Base-by-base conservation (phyloP, 73 alveolate genomes). In the Uronychia binucleata region DNA sequence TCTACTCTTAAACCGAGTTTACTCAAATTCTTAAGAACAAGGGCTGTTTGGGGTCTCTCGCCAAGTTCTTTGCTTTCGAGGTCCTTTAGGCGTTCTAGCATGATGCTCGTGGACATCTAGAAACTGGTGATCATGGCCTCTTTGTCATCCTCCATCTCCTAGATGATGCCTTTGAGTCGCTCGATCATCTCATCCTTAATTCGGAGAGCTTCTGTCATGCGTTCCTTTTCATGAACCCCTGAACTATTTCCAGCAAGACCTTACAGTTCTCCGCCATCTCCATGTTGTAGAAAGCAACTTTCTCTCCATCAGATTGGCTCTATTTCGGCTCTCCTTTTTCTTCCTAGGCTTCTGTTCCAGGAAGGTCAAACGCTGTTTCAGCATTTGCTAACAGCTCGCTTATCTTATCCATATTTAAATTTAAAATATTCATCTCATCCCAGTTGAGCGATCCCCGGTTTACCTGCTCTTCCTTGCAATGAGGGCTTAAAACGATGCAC, bases 11-110 rank as follows among this genome's bases (percentile, higher is more conserved):
- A 28, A 14, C 34, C 60, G 0, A 59, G 28, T 78, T 33, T 85
- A 85, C 91, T 35, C 33, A 85, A 33, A 19, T 85, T 85, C 32
- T 60, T 33, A 28, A 85, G 92, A 13, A 89, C 95, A 34, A 31
- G 75, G 0, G 95, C 95, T n/a, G 95, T 89, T 84, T 89, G 83
- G 0, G 95, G 95, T 8, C 94, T n/a, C 32, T 88, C 91, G 0
- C 94, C 94, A 74, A 30, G 80, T 26, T 90, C 88, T 74, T 75
- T 88, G 58, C 82, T 90, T 88, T 95, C 98, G 31, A 95, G 85
- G 77, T 95, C 98, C 82, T 95, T 95, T 79, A 95, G 90, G 58
- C 96, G 88, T 74, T 95, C 96, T 59, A 95, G 94, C 59, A 95
- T 91, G 59, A 92, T 93, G 60, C 88, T 93, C 0, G 98, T 77